phyloP scores from a whole-genome alignment of 345 rosid species.

The Arabidopsis arenosa region DNA sequence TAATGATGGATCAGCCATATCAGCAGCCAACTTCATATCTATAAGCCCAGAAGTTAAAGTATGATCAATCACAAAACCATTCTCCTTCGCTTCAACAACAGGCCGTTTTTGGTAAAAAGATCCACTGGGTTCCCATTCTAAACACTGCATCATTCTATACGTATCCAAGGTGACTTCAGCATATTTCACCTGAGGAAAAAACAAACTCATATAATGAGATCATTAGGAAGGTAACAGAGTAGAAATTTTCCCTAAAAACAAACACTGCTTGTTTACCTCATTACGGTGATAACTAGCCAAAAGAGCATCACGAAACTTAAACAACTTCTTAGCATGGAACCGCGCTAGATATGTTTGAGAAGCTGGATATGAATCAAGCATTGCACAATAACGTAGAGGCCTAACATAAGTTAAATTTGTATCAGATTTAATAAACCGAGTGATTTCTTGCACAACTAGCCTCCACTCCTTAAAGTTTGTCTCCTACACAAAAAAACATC shows the following conservation, averaged over 20 bases:
- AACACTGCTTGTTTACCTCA: constrained; percentile 58
- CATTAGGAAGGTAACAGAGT: neutral
- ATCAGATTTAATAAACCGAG: constrained; percentile 62
- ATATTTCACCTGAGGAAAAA: constrained; percentile 73
- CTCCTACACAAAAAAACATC: constrained; percentile 55
- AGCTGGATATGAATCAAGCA: constrained; percentile 71
- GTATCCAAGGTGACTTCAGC: constrained; percentile 93
- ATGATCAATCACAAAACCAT: constrained; percentile 73
- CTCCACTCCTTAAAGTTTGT: constrained; percentile 93
- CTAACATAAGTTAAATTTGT: constrained; percentile 52
- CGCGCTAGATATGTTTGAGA: constrained; percentile 77
- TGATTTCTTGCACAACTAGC: constrained; percentile 81
- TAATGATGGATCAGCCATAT: constrained; percentile 71
- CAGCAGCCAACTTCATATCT: constrained; percentile 75
- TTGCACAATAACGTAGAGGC: constrained; percentile 78
- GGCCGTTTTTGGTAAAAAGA: constrained; percentile 66
- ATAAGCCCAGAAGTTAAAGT: constrained; percentile 83
- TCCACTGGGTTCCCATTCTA: constrained; percentile 97
- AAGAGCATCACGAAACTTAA: constrained; percentile 82
- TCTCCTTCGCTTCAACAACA: constrained; percentile 65
- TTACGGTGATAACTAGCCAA: constrained; percentile 82
- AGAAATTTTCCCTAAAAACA: neutral
- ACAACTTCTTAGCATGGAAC: constrained; percentile 82
- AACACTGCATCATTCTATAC: constrained; percentile 89
- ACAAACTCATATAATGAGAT: constrained; percentile 13